phyloP scores from a whole-genome alignment of 2,329 filamentous ascomycete species.

The Sarocladium strictum region DNA sequence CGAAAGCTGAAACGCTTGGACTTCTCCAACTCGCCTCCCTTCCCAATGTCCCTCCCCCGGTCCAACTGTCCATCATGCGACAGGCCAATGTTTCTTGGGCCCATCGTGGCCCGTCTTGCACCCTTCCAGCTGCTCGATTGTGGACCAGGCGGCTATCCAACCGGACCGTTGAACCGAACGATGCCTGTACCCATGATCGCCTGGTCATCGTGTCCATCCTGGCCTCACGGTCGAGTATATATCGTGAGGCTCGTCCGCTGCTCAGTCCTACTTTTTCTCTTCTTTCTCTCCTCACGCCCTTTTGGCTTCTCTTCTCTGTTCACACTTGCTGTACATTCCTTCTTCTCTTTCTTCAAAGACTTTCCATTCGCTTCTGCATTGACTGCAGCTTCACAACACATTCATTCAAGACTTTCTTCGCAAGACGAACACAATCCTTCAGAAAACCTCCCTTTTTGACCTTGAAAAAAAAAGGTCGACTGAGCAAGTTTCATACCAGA shows the following conservation, averaged over 20 bases:
- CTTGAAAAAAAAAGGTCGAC: too few relatives aligned
- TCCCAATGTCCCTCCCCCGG: not conserved
- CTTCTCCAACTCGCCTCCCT: constrained; percentile 3
- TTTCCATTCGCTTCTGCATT: constrained; percentile 7
- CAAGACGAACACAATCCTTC: constrained; percentile 4
- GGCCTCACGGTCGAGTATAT: not conserved
- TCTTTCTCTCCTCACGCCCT: not conserved
- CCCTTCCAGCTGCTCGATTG: not conserved
- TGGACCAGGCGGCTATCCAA: not conserved
- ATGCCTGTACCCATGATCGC: not conserved
- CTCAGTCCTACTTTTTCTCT: not conserved
- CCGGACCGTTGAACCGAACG: constrained; percentile 5
- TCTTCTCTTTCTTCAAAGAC: not conserved
- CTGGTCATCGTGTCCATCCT: not conserved
- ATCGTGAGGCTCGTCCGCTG: not conserved
- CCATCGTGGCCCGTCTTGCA: not conserved
- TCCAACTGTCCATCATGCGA: not conserved
- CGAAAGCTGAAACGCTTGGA: not conserved
- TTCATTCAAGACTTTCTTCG: not conserved
- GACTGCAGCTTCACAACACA: constrained; percentile 1
- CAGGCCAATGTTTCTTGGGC: not conserved
- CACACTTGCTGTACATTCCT: constrained; percentile 8
- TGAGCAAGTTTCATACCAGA: not conserved
- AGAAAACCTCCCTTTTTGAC: not conserved
- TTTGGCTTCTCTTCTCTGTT: constrained; percentile 9